These are phyloP conservation scores for Penicillium dipodomyicola DNA, from an alignment of 495 filamentous ascomycete genomes.

Conservation along the genomic window DNA sequence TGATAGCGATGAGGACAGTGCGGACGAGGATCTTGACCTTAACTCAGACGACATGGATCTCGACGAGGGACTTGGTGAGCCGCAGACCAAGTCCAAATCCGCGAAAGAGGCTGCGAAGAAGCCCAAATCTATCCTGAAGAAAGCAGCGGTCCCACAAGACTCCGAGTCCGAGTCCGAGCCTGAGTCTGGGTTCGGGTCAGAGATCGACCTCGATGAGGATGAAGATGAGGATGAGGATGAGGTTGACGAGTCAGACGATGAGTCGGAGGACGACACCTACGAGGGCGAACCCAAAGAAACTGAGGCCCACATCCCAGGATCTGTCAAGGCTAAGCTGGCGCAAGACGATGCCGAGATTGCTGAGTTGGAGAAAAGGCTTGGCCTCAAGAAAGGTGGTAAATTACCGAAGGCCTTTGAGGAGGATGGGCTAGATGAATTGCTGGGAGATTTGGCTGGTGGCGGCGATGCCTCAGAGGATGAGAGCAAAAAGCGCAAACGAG, in stretches of 20 bases:
- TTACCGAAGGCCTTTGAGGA: conserved; percentile 75
- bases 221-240: conserved; percentile 4
- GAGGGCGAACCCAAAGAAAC: conserved; percentile 15
- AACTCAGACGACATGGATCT: conserved; percentile 22
- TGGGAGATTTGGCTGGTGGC: conserved; percentile 65
- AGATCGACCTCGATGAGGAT: conserved; percentile 17
- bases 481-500: conserved; percentile 53
- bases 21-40: conserved; percentile 25
- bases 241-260: conserved; percentile 4
- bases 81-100: conserved; percentile 23
- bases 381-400: conserved; percentile 74
- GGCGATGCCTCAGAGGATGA: conserved; percentile 49
- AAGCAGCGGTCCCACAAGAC: conserved; percentile 23
- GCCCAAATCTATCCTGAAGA: conserved; percentile 48
- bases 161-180: conserved; percentile 3
- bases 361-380: conserved; percentile 83
- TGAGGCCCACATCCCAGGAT: conserved; percentile 47
- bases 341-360: conserved; percentile 84
- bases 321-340: conserved; percentile 60
- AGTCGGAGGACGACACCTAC: conserved; percentile 24
- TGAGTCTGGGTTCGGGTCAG: not conserved
- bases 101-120: conserved; percentile 26
- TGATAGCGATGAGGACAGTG: conserved; percentile 24
- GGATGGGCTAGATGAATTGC: conserved; percentile 76
- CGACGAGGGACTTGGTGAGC: conserved; percentile 1